Conservation (phyloP, 257 asterid genomes). For the Verbena officinalis region DNA sequence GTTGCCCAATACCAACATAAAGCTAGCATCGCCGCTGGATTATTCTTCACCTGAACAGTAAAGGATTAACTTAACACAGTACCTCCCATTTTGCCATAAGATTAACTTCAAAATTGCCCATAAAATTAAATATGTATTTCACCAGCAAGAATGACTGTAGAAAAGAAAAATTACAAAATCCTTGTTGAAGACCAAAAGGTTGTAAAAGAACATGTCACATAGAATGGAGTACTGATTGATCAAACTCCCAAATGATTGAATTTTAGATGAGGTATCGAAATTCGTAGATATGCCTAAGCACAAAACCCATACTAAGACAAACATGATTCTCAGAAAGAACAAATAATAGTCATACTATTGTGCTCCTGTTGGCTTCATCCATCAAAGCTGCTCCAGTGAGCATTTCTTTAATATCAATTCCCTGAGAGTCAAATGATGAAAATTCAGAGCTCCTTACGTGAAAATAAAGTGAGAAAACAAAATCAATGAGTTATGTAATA, state of each 20-base stretch:
- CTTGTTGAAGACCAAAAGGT: slow-evolving; percentile 1
- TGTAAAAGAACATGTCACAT: not conserved
- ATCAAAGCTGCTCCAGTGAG: slow-evolving; percentile 95
- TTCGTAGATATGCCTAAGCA: slow-evolving; percentile 14
- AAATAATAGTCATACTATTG: slow-evolving; percentile 50
- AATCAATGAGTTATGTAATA: slow-evolving; percentile 23
- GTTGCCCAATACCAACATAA: slow-evolving; percentile 98
- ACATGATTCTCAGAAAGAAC: slow-evolving; percentile 11
- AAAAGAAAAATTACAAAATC: not conserved
- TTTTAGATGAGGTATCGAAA: not conserved
- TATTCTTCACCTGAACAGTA: slow-evolving; percentile 67
- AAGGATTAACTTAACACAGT: slow-evolving; percentile 5
- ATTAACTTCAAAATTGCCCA: slow-evolving; percentile 5
- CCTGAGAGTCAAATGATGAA: slow-evolving; percentile 50
- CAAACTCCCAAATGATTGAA: slow-evolving; percentile 12
- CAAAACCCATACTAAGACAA: slow-evolving; percentile 10
- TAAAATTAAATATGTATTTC: not conserved
- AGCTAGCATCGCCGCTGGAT: slow-evolving; percentile 96
- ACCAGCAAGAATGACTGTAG: not conserved
- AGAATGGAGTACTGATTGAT: slow-evolving; percentile 7
- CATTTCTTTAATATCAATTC: slow-evolving; percentile 85
- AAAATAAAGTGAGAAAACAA: not conserved
- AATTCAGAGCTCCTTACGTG: slow-evolving; percentile 27
- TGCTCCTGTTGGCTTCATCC: slow-evolving; percentile 88
- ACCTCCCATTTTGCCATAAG: slow-evolving; percentile 7